phyloP scores from a whole-genome alignment of 2,329 filamentous ascomycete species.

The Malbranchea zuffiana region DNA sequence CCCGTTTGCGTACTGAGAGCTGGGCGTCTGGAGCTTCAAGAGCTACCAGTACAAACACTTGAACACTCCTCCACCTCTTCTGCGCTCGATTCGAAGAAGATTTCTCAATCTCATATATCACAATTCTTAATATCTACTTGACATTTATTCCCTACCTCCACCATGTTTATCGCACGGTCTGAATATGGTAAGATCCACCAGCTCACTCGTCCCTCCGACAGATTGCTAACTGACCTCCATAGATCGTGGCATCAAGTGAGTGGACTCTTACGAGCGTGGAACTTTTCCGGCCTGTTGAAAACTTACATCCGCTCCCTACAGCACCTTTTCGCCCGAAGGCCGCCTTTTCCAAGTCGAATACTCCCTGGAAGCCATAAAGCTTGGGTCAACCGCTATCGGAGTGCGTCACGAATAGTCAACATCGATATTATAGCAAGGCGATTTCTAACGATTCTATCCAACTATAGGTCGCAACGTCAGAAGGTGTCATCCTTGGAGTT shows the following conservation, averaged over 20 bases:
- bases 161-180: conserved; percentile 99
- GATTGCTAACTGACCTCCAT: conserved; percentile 16
- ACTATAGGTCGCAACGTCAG: conserved; percentile 75
- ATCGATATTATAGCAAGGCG: background rate
- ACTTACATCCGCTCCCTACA: conserved; percentile 32
- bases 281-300: no score
- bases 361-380: conserved; percentile 99
- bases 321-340: conserved; percentile 98
- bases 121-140: conserved; percentile 1
- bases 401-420: conserved; percentile 37
- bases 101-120: background rate
- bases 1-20: conserved; percentile 14
- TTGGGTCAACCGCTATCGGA: conserved; percentile 94
- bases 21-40: conserved; percentile 9
- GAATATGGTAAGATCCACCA: conserved; percentile 81
- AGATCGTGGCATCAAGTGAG: conserved; percentile 98
- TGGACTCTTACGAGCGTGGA: conserved; percentile 18
- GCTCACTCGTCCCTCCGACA: conserved; percentile 17
- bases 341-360: conserved; percentile 99
- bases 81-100: background rate
- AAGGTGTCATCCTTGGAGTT: conserved; percentile 91
- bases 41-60: conserved; percentile 7
- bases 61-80: background rate
- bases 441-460: conserved; percentile 8
- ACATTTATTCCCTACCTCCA: conserved; percentile 35